Evolutionary conservation across 108 stramenopile species (phyloP).

Genomic region (Skeletonema menzelii): DNA sequence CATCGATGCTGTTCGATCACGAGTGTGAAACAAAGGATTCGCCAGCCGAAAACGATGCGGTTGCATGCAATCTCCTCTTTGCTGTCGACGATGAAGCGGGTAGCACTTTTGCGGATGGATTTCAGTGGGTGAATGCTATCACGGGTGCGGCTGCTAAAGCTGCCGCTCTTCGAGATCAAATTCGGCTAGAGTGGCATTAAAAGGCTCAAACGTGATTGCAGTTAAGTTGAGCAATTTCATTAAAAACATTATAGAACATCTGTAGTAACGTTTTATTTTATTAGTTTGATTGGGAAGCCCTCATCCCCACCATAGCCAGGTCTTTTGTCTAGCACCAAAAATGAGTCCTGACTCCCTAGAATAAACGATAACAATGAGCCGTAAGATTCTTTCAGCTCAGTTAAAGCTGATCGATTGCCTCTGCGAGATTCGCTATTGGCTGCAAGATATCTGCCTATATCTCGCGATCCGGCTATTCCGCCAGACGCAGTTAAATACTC

Average conservation of each 20-base stretch:
- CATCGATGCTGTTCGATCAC: constrained; percentile 11
- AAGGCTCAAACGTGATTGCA: not conserved
- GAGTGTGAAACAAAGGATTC: not conserved
- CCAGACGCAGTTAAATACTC: constrained; percentile 74
- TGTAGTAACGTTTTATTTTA: not conserved
- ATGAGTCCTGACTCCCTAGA: constrained; percentile 10
- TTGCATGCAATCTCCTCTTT: constrained; percentile 8
- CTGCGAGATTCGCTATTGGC: constrained; percentile 42
- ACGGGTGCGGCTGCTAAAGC: constrained; percentile 1
- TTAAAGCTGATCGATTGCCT: constrained; percentile 40
- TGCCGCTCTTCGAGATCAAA: constrained; percentile 1
- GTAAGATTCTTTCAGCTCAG: constrained; percentile 47
- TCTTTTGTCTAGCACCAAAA: constrained; percentile 24
- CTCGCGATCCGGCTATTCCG: constrained; percentile 69
- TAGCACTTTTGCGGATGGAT: constrained; percentile 36
- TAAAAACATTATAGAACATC: not conserved
- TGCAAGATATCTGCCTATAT: constrained; percentile 73
- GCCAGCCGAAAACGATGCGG: not conserved
- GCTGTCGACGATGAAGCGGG: constrained; percentile 39
- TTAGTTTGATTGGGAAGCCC: constrained; percentile 22
- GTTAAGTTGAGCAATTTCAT: not conserved
- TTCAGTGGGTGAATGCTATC: constrained; percentile 28
- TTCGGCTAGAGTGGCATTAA: constrained; percentile 15
- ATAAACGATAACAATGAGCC: constrained; percentile 41
- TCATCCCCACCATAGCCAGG: constrained; percentile 19